Evolutionary conservation across 1,284 basidiomycete genomes (phyloP).

Genomic region (Agaricales sp.): DNA sequence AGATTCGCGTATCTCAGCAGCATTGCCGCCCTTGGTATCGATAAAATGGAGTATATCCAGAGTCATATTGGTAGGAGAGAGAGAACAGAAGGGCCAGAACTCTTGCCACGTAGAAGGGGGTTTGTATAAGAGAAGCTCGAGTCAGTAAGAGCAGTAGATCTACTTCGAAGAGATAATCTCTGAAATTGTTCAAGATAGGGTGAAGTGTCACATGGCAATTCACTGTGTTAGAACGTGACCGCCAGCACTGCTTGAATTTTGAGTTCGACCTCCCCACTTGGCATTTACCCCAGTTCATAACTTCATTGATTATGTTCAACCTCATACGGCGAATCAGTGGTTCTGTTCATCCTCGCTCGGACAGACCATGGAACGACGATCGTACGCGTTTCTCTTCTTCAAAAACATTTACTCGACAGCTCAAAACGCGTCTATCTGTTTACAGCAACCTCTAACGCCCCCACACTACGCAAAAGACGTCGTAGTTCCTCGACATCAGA

Average conservation of each 20-base stretch:
- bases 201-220: neutral
- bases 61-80: constrained; percentile 38
- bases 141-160: no score
- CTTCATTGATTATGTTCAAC: neutral
- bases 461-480: neutral
- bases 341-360: neutral
- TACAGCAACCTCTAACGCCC: neutral
- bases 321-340: neutral
- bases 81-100: neutral
- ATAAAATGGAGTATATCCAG: constrained; percentile 73
- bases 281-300: neutral
- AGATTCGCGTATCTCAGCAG: constrained; percentile 87
- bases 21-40: constrained; percentile 87
- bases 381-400: neutral
- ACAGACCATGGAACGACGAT: neutral
- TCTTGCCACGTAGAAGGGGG: neutral
- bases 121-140: no score
- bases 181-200: neutral
- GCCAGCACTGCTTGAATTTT: neutral
- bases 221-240: no score
- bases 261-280: neutral
- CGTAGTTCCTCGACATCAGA: neutral
- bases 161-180: neutral
- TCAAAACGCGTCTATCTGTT: neutral
- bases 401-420: neutral